Conservation (phyloP, 1,284 basidiomycete species). For the Papiliotrema terrestris region DNA sequence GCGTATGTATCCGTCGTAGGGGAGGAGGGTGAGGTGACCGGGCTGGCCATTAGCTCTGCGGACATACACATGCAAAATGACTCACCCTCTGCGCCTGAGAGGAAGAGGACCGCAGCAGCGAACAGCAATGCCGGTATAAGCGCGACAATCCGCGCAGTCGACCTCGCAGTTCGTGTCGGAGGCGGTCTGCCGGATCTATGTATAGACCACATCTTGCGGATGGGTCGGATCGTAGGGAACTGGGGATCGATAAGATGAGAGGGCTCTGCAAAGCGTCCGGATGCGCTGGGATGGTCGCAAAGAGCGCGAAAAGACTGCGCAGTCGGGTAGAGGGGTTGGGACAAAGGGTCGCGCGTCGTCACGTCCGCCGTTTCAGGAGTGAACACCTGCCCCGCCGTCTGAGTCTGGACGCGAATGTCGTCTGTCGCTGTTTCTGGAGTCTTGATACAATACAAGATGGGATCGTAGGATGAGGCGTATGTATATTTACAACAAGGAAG, state of each 20-base stretch:
- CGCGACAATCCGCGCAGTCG: background rate
- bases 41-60: conserved; percentile 15
- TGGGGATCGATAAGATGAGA: background rate
- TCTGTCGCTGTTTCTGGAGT: no score
- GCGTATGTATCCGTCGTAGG: conserved; percentile 33
- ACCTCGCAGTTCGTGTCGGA: background rate
- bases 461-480: no score
- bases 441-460: no score
- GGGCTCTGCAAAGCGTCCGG: background rate
- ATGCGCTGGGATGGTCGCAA: no score
- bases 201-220: background rate
- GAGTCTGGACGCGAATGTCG: no score
- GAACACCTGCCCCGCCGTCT: no score
- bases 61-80: background rate
- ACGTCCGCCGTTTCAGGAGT: no score
- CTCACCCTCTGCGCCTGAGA: background rate
- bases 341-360: background rate
- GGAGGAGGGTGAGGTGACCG: conserved; percentile 40
- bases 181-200: background rate
- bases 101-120: background rate
- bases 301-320: no score
- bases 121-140: background rate
- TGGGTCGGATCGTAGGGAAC: background rate
- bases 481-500: no score
- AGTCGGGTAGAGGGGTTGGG: no score